A percentile compares a stretch with the other conserved stretches of the same genome.
These are phyloP conservation scores for Fusarium oligoseptatum DNA, from an alignment of 2,329 filamentous ascomycete species.

Conservation along the genomic window DNA sequence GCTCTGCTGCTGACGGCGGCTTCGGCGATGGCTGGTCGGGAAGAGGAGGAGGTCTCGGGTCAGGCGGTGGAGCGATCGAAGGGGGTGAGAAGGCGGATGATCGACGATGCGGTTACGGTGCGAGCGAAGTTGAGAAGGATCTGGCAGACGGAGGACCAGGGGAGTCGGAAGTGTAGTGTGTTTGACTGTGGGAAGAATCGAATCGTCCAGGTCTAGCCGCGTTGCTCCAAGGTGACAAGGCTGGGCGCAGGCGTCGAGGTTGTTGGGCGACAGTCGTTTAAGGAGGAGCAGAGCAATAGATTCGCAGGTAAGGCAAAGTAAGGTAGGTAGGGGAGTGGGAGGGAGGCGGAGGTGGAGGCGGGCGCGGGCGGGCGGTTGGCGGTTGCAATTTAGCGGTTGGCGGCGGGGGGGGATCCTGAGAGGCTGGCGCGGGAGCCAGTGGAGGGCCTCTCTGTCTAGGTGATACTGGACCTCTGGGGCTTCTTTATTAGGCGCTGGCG, in stretches of 20 bases:
- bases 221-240: slow-evolving; percentile 31
- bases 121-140: slow-evolving; percentile 8
- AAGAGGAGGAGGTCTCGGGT: slow-evolving; percentile 29
- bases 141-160: slow-evolving; percentile 36
- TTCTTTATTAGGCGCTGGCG: slow-evolving; percentile 29
- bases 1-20: slow-evolving; percentile 14
- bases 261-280: slow-evolving; percentile 39
- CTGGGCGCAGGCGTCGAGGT: slow-evolving; percentile 36
- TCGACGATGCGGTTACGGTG: slow-evolving; percentile 35
- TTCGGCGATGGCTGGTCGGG: slow-evolving; percentile 34
- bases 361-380: slow-evolving; percentile 20
- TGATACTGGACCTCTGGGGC: slow-evolving; percentile 15
- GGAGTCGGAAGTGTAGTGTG: slow-evolving; percentile 22
- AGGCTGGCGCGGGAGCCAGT: slow-evolving; percentile 28
- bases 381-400: slow-evolving; percentile 34
- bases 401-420: slow-evolving; percentile 23
- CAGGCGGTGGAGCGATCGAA: slow-evolving; percentile 47
- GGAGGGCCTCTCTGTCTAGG: slow-evolving; percentile 28
- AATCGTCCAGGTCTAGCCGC: slow-evolving; percentile 22
- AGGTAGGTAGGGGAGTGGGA: not conserved
- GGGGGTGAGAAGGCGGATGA: slow-evolving; percentile 38
- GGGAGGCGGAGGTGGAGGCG: slow-evolving; percentile 29
- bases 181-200: slow-evolving; percentile 13
- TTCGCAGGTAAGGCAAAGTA: not conserved
- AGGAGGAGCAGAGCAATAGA: slow-evolving; percentile 34